Conservation (phyloP, 345 rosid genomes). For the Nasturtium officinale region DNA sequence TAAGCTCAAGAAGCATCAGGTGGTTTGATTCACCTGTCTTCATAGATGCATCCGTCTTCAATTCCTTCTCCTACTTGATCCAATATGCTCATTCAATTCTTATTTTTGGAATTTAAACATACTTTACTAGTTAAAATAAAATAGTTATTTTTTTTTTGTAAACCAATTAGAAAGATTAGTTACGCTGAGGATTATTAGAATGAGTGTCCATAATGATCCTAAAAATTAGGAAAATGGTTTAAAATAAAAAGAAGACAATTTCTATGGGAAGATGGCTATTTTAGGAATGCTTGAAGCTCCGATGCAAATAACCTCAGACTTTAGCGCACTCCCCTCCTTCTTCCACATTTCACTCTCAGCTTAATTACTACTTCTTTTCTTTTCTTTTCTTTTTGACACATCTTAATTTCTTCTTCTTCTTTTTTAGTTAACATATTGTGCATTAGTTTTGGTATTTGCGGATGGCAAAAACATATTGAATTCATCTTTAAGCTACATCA, state of each 20-base stretch:
- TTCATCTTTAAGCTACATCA: neutral
- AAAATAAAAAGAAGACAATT: neutral
- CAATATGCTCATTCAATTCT: conserved; percentile 22
- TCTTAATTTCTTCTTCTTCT: too few species aligned
- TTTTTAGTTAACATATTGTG: too few species aligned
- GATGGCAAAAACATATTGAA: too few species aligned
- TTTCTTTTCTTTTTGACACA: neutral
- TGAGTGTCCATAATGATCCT: conserved; percentile 10
- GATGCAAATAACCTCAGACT: conserved; percentile 44
- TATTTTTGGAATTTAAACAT: neutral
- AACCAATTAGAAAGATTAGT: conserved; percentile 13
- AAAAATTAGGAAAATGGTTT: conserved; percentile 13
- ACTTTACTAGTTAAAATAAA: neutral
- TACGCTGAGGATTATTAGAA: conserved; percentile 25
- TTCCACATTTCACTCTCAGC: conserved; percentile 45
- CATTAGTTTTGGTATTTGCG: too few species aligned
- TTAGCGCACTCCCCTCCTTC: conserved; percentile 49
- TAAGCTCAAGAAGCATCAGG: conserved; percentile 58
- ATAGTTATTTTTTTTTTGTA: neutral
- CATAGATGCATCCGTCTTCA: conserved; percentile 78
- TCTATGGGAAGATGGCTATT: conserved; percentile 16
- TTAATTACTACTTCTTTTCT: neutral
- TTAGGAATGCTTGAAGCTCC: conserved; percentile 48
- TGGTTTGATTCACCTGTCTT: conserved; percentile 71
- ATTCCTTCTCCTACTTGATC: conserved; percentile 53